Base-by-base conservation (phyloP, 306 rosid genomes). In the Medicago lupulina region DNA sequence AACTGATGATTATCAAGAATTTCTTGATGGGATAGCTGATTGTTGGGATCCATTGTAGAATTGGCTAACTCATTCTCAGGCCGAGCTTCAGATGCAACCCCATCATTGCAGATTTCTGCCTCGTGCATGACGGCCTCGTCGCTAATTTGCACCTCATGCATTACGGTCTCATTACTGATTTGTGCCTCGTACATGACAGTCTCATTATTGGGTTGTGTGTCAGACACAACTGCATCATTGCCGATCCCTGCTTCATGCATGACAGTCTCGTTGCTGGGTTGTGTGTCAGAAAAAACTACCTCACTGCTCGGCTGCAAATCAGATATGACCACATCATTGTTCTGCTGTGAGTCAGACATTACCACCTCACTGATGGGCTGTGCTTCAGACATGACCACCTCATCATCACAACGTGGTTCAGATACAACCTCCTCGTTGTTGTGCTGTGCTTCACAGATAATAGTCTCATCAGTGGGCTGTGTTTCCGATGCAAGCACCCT, bases 1-100 rank as follows among this genome's bases (percentile, higher is more conserved):
- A 78, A 81, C 15, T 77, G 84, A 72, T 76, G 85, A 77, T 61
- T 78, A 39, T 46, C 53, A 34, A 44, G 39, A 71, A 66, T 39
- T 66, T 67, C 84, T 16, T 73, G 39, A 80, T 59, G 65, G 10
- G 74, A 25, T 19, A 76, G 54, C 77, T 76, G 80, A 60, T 23
- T 73, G 39, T 76, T 44, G 67, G 82, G 77, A 67, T 80, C 77
- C 57, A 53, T 36, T 21, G 46, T 34, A 5, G 84, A 81, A 73
- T 76, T 61, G 21, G 53, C 76, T 60, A 51, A 47, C 15, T 80
- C 84, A 67, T 66, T 46, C 18, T 76, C 80, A 41, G 82, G 21
- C 21, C 1, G 51, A 63, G 39, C 51, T 49, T 75, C 53, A 8
- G 79, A 49, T 43, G 17, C 18, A 54, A 75, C 64, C 51, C 36